Evolutionary conservation across 2,329 filamentous ascomycete species (phyloP).

Genomic region (Colletotrichum viniferum): DNA sequence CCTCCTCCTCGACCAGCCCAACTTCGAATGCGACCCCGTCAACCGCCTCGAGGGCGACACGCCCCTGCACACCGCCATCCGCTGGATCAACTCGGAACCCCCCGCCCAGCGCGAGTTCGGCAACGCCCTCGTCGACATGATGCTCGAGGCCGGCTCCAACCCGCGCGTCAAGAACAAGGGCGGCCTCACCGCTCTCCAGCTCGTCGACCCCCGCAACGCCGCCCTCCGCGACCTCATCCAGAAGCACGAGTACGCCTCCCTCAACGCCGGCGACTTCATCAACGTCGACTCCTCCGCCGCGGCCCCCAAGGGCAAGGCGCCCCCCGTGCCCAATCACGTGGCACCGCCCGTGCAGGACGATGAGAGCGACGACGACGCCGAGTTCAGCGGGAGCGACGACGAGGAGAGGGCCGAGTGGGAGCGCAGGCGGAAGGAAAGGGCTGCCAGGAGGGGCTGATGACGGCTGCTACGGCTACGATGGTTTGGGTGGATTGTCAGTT

Average conservation of each 20-base stretch:
- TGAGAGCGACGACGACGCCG: slow-evolving; percentile 56
- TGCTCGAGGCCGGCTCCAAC: slow-evolving; percentile 77
- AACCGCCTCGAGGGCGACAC: slow-evolving; percentile 77
- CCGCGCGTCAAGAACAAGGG: slow-evolving; percentile 70
- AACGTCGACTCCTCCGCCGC: slow-evolving; percentile 33
- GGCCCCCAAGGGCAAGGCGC: slow-evolving; percentile 10
- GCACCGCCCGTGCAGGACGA: not conserved
- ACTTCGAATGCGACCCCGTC: slow-evolving; percentile 83
- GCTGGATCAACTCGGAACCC: slow-evolving; percentile 74
- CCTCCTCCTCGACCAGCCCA: slow-evolving; percentile 79
- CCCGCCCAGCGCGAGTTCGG: slow-evolving; percentile 68
- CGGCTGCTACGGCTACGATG: not conserved
- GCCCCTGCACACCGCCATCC: slow-evolving; percentile 78
- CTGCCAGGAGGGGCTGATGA: slow-evolving; percentile 27
- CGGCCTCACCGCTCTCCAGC: slow-evolving; percentile 71
- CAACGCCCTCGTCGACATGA: slow-evolving; percentile 73
- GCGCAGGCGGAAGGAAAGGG: slow-evolving; percentile 50
- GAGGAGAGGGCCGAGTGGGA: slow-evolving; percentile 69
- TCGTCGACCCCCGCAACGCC: slow-evolving; percentile 74
- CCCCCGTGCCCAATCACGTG: slow-evolving; percentile 24
- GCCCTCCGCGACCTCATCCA: slow-evolving; percentile 67
- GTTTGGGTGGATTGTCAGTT: not conserved
- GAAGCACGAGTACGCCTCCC: slow-evolving; percentile 70
- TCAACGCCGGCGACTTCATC: slow-evolving; percentile 65
- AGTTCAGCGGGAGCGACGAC: slow-evolving; percentile 68